Percentiles rank a stretch among this genome's conserved stretches.
phyloP scores from a whole-genome alignment of 768 basidiomycete species.

The Mycena pura region DNA sequence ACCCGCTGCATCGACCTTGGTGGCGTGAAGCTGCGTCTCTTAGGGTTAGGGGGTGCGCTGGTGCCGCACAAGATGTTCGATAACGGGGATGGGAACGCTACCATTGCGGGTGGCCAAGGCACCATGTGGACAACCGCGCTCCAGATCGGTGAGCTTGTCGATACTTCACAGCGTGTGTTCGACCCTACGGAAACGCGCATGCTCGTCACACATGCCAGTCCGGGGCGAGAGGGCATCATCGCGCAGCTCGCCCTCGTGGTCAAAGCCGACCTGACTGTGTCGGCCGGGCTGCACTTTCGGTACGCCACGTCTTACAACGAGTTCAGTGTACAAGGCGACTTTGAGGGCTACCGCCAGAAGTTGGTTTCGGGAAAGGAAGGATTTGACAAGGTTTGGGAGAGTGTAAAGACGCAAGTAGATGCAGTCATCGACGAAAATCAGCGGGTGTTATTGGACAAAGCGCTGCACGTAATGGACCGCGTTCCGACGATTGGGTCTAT shows the following conservation, averaged over 20 bases:
- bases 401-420: conserved; percentile 90
- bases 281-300: conserved; percentile 96
- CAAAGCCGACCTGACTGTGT: conserved; percentile 94
- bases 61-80: conserved; percentile 96
- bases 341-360: conserved; percentile 87
- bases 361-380: conserved; percentile 76
- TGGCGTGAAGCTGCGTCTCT: conserved; percentile 89
- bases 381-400: conserved; percentile 95
- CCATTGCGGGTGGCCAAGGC: conserved; percentile 97
- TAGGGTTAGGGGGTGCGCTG: conserved; percentile 96
- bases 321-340: conserved; percentile 90
- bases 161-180: conserved; percentile 93
- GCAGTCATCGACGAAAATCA: conserved; percentile 91
- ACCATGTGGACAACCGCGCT: conserved; percentile 99
- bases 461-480: conserved; percentile 82
- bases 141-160: conserved; percentile 97
- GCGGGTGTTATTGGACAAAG: conserved; percentile 86
- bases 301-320: conserved; percentile 97
- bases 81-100: conserved; percentile 91
- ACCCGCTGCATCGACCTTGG: conserved; percentile 91
- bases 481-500: conserved; percentile 70
- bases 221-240: conserved; percentile 92
- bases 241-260: conserved; percentile 88
- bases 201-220: conserved; percentile 89
- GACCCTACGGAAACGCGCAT: conserved; percentile 94